These are phyloP conservation scores for Termitomyces sp. DNA, from an alignment of 768 basidiomycete species.

Conservation along the genomic window DNA sequence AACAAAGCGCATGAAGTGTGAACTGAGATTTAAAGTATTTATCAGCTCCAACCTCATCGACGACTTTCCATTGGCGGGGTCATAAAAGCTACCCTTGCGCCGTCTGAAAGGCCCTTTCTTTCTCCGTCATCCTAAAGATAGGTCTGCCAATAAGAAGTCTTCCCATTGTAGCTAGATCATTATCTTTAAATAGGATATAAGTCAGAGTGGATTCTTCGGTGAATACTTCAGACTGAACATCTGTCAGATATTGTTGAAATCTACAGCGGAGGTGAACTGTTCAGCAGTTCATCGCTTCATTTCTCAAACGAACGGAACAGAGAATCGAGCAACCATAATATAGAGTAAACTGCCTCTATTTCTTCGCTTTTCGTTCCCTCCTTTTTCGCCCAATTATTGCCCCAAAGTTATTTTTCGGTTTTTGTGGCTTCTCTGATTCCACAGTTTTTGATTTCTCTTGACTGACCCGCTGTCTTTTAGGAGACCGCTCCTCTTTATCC, in stretches of 20 bases:
- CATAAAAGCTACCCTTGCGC: no score
- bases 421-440: slow-evolving; percentile 16
- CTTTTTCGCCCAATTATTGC: slow-evolving; percentile 79
- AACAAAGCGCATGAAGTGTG: no score
- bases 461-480: slow-evolving; percentile 35
- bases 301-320: not conserved
- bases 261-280: not conserved
- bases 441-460: slow-evolving; percentile 13
- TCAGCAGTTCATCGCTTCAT: not conserved
- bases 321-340: not conserved
- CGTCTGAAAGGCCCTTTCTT: not conserved
- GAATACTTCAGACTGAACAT: no score
- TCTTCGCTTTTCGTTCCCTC: slow-evolving; percentile 52
- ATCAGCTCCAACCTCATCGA: no score
- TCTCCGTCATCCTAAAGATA: no score
- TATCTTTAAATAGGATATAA: no score
- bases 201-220: no score
- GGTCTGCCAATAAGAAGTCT: no score
- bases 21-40: no score
- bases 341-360: slow-evolving; percentile 8
- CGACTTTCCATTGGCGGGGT: no score
- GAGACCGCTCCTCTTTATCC: slow-evolving; percentile 24
- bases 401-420: slow-evolving; percentile 45
- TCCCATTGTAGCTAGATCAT: no score
- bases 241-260: not conserved